These are phyloP conservation scores for Cetraspora pellucida DNA, from an alignment of 192 early-diverging fungal genomes.

Conservation along the genomic window DNA sequence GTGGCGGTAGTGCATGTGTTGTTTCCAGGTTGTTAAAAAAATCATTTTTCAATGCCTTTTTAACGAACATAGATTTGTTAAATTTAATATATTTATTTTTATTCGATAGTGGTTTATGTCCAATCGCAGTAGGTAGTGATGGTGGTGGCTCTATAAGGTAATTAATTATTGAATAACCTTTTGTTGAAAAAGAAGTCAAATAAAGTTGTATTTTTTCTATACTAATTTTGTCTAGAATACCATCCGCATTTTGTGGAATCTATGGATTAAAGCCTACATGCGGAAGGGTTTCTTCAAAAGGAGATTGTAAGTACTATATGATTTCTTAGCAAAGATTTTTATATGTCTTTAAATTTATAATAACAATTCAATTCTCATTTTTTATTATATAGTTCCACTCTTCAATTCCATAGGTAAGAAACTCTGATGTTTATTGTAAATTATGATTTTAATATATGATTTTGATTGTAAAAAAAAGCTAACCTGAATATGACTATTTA, in stretches of 20 bases:
- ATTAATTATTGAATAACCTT: constrained; percentile 11
- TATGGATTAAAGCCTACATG: constrained; percentile 78
- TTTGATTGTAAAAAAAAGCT: too few relatives aligned
- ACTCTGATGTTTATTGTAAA: too few relatives aligned
- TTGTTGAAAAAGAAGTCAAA: background rate
- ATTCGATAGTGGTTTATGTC: constrained; percentile 57
- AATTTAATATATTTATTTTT: too few relatives aligned
- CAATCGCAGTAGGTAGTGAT: constrained; percentile 73
- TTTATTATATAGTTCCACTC: constrained; percentile 40
- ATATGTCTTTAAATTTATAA: too few relatives aligned
- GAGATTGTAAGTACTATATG: constrained; percentile 41
- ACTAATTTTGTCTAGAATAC: constrained; percentile 52
- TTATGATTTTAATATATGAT: too few relatives aligned
- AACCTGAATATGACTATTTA: background rate
- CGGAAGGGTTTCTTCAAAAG: constrained; percentile 60
- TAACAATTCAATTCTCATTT: too few relatives aligned
- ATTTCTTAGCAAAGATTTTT: background rate
- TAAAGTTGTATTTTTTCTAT: background rate
- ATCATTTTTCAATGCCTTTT: too few relatives aligned
- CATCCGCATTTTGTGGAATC: constrained; percentile 70
- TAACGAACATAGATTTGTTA: too few relatives aligned
- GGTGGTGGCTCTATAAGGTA: constrained; percentile 67
- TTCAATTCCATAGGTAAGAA: constrained; percentile 52
- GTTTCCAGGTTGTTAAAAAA: constrained; percentile 39
- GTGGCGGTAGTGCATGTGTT: constrained; percentile 64